A percentile compares a stretch with the other conserved stretches of the same genome.
These are phyloP conservation scores for Calonectria crousiana DNA, from an alignment of 2,329 filamentous ascomycete species.

Conservation along the genomic window DNA sequence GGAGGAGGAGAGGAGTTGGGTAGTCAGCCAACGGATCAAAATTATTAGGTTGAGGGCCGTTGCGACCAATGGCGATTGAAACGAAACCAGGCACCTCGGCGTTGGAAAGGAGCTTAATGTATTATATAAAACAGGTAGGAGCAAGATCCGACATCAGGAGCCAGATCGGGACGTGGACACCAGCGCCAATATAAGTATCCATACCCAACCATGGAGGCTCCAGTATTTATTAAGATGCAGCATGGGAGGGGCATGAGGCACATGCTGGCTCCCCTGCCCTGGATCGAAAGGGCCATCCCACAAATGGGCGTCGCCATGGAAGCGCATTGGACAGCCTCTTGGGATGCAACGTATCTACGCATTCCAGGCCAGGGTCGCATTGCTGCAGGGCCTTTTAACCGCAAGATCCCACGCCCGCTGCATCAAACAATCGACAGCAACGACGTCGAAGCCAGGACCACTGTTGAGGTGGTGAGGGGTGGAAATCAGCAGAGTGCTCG, in stretches of 20 bases:
- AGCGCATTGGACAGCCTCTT: neutral
- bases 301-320: neutral
- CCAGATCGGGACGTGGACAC: neutral
- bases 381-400: neutral
- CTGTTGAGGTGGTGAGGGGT: neutral
- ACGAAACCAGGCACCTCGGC: neutral
- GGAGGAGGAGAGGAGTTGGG: neutral
- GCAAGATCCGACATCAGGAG: neutral
- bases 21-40: conserved; percentile 6
- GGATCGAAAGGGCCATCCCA: conserved; percentile 1
- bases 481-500: neutral
- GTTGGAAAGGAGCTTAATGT: neutral
- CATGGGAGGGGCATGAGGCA: conserved; percentile 8
- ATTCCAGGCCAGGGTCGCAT: neutral
- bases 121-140: neutral
- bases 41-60: neutral
- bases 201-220: conserved; percentile 10
- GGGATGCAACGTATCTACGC: conserved; percentile 19
- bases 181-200: conserved; percentile 18
- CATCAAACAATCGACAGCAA: neutral
- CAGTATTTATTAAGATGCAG: conserved; percentile 7
- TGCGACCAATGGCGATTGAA: conserved; percentile 7
- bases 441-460: neutral
- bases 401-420: neutral
- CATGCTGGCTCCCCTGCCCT: conserved; percentile 6